A percentile compares a stretch with the other conserved stretches of the same genome.
Evolutionary conservation across 2,329 filamentous ascomycete species (phyloP).

Genomic region (Talaromyces pinophilus): DNA sequence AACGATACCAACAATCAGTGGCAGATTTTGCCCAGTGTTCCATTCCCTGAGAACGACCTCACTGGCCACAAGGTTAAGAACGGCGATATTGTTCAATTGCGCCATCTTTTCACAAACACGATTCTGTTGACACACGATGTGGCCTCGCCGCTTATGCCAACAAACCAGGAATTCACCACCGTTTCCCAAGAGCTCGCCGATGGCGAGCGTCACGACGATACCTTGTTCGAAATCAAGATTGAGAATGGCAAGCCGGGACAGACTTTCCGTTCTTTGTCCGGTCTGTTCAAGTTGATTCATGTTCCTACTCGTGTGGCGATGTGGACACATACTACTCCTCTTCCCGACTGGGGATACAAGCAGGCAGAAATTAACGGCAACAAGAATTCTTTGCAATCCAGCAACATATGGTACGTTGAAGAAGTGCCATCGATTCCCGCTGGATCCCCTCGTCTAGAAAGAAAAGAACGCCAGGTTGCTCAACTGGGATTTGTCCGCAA

Average conservation of each 20-base stretch:
- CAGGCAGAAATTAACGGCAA: conserved; percentile 99
- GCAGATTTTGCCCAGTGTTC: conserved; percentile 76
- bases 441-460: conserved; percentile 72
- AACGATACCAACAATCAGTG: conserved; percentile 99
- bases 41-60: conserved; percentile 55
- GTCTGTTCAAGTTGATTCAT: conserved; percentile 95
- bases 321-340: conserved; percentile 94
- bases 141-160: conserved; percentile 91
- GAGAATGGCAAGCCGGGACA: conserved; percentile 79
- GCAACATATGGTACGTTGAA: conserved; percentile 93
- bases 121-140: conserved; percentile 93
- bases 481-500: conserved; percentile 84
- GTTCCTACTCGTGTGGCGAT: conserved; percentile 94
- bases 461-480: conserved; percentile 77
- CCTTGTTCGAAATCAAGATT: conserved; percentile 87
- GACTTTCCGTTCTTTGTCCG: conserved; percentile 85
- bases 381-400: conserved; percentile 86
- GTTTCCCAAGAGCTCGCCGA: conserved; percentile 70
- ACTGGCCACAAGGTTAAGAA: conserved; percentile 70
- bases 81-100: conserved; percentile 81
- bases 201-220: conserved; percentile 78
- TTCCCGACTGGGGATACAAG: conserved; percentile 97
- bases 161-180: conserved; percentile 97
- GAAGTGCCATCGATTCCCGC: conserved; percentile 77
- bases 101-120: conserved; percentile 81